phyloP scores from a whole-genome alignment of 352 stramenopile genomes.

The Phytophthora sojae region DNA sequence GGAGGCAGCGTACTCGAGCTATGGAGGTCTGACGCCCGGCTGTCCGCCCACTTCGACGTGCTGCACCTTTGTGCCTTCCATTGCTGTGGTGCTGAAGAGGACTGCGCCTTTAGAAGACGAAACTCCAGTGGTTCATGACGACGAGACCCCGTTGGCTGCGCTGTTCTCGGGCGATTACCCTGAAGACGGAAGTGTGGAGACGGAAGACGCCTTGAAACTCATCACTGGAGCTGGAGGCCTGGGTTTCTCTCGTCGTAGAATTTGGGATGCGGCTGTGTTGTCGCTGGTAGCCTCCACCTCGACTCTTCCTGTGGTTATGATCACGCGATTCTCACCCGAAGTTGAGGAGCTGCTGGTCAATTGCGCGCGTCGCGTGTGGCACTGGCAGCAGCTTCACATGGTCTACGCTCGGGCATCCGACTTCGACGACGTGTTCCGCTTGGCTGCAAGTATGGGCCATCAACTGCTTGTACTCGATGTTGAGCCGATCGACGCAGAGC shows the following conservation, averaged over 20 bases:
- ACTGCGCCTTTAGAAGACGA: not conserved
- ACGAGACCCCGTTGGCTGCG: slow-evolving; percentile 18
- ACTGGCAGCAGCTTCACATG: slow-evolving; percentile 57
- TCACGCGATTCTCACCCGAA: slow-evolving; percentile 49
- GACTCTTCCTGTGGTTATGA: slow-evolving; percentile 46
- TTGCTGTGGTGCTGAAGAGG: slow-evolving; percentile 31
- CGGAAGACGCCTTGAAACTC: slow-evolving; percentile 23
- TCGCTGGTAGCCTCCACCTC: slow-evolving; percentile 33
- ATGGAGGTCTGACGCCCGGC: slow-evolving; percentile 31
- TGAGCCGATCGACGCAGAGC: slow-evolving; percentile 47
- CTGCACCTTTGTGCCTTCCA: slow-evolving; percentile 31
- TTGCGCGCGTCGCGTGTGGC: slow-evolving; percentile 48
- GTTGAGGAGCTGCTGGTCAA: slow-evolving; percentile 56
- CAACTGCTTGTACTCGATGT: slow-evolving; percentile 72
- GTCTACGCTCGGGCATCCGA: slow-evolving; percentile 42
- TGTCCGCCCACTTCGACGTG: slow-evolving; percentile 33
- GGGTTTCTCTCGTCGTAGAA: slow-evolving; percentile 50
- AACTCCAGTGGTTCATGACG: not conserved
- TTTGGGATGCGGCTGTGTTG: slow-evolving; percentile 58
- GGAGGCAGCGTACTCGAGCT: slow-evolving; percentile 29
- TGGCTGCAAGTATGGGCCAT: slow-evolving; percentile 52
- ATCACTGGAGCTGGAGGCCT: slow-evolving; percentile 17
- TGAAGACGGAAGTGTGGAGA: not conserved
- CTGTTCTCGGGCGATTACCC: slow-evolving; percentile 27
- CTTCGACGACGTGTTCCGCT: slow-evolving; percentile 41